Base-by-base conservation (phyloP, 176 grass and related monocot genomes). In the Elymus sibiricus region DNA sequence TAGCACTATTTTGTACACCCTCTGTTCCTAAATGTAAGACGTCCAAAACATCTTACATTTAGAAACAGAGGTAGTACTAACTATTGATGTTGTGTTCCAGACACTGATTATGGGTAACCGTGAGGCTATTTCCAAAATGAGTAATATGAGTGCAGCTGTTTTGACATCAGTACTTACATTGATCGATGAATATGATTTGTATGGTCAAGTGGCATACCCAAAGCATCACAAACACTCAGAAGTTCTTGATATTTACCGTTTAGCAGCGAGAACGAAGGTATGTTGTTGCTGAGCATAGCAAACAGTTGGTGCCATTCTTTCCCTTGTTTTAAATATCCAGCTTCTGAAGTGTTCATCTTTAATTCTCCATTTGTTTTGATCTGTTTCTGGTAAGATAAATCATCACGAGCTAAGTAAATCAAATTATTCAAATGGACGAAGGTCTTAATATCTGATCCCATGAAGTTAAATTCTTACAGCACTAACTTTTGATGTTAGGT, bases 61-160 rank as follows among this genome's bases (percentile, higher is more conserved):
- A 39, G 38, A 39, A 39, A 39, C 38, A 9, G 38, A 39, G 38
- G 38, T 39, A 39, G 38, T 39, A 32, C 46, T 31, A 55, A 76
- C 64, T 62, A 78, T 71, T 77, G 4, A 61, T 84, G 35, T 82
- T 91, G 51, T 71, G 77, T 82, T 73, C 24, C 86, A 95, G 94
- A 95, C 94, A 59, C 65, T 95, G 80, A 91, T 95, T 91, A 91
- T 95, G 94, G 94, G 94, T 34, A 95, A 95, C 69, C 94, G 91
- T 55, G 94, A 95, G 12, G 84, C 86, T 82, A 93, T 95, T 73
- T 92, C 91, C 60, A 92, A 95, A 74, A 95, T 95, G 94, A 84
- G 88, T 75, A 95, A 86, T 83, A 82, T 92, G 80, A 95, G 87
- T 91, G 86, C 94, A 76, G 81, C 84, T 83, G 91, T 95, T 76